Base-by-base conservation (phyloP, 2,329 filamentous ascomycete species). In the Macrophomina phaseolina region DNA sequence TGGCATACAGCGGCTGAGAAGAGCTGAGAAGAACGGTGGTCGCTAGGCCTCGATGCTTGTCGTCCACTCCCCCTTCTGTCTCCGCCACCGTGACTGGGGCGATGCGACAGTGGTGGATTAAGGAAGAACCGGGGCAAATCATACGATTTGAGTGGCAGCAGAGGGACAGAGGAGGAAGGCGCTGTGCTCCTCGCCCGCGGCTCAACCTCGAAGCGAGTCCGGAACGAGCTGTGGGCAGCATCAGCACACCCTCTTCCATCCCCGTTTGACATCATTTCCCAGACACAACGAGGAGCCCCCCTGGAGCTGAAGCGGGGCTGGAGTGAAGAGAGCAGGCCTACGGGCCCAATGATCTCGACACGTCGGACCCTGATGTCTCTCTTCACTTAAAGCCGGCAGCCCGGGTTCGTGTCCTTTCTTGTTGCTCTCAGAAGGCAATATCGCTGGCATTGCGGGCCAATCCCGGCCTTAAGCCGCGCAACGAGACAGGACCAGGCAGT, bases 131-230 rank as follows among this genome's bases (percentile, higher is more conserved):
- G 16, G 18, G n/a, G 53, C 12, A 4, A 58, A 58, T 62, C 58
- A 49, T 62, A 62, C 58, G 58, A 62, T 16, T 36, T 36, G n/a
- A 45, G 30, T 62, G 8, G 58, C 30, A 61, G 42, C 52, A 36
- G n/a, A 36, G 30, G 55, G 32, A 42, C 16, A 12, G 18, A 49
- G 30, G 18, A 28, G 32, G 58, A 49, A 62, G 58, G 58, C 36
- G 42, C 30, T 58, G 18, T 28, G 46, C 12, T 49, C 46, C 46
- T 49, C 46, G 46, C 18, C 53, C 11, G n/a, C 53, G 53, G 53
- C 38, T 45, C 36, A 42, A 42, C n/a, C 58, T 61, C 58, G 58
- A 62, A 62, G 58, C 58, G 58, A 62, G 46, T 38, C 32, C 32
- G 6, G 30, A 38, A 23, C 4, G 32, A 38, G 51, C 30, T 12